A percentile compares a stretch with the other conserved stretches of the same genome.
phyloP scores from a whole-genome alignment of 2,329 filamentous ascomycete species.

The Thielaviopsis ethacetica region DNA sequence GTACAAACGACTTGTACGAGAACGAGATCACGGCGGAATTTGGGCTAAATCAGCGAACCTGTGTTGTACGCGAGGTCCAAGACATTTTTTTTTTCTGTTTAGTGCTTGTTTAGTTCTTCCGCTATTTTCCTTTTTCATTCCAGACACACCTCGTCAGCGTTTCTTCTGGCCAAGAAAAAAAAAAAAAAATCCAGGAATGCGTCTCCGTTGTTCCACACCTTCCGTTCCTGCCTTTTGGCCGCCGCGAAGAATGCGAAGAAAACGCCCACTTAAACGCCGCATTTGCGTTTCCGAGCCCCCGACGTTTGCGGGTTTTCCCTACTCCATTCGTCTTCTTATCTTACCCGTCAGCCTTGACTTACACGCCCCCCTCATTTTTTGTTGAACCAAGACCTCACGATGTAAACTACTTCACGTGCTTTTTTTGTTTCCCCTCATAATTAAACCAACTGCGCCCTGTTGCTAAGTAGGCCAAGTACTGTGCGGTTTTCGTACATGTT shows the following conservation, averaged over 20 bases:
- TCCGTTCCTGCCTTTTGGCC: neutral
- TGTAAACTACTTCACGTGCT: neutral
- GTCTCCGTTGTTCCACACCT: neutral
- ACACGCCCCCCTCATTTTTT: neutral
- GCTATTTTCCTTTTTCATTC: no score
- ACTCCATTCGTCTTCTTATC: neutral
- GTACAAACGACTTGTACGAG: no score
- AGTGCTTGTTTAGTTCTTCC: no score
- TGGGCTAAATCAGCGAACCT: no score
- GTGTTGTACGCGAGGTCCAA: no score
- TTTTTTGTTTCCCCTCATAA: no score
- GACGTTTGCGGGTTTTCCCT: neutral
- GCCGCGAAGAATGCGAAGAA: neutral
- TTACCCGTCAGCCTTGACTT: neutral
- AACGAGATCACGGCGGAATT: no score
- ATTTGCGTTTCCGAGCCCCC: neutral
- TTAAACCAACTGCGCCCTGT: neutral
- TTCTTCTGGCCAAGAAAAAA: no score
- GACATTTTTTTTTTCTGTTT: no score
- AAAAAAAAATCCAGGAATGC: no score
- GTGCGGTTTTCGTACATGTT: neutral
- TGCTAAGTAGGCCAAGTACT: neutral
- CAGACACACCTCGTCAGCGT: no score
- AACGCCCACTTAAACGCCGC: neutral
- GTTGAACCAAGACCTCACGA: neutral